A percentile compares a stretch with the other conserved stretches of the same genome.
phyloP scores from a whole-genome alignment of 2,329 filamentous ascomycete species.

The Alternaria atra region DNA sequence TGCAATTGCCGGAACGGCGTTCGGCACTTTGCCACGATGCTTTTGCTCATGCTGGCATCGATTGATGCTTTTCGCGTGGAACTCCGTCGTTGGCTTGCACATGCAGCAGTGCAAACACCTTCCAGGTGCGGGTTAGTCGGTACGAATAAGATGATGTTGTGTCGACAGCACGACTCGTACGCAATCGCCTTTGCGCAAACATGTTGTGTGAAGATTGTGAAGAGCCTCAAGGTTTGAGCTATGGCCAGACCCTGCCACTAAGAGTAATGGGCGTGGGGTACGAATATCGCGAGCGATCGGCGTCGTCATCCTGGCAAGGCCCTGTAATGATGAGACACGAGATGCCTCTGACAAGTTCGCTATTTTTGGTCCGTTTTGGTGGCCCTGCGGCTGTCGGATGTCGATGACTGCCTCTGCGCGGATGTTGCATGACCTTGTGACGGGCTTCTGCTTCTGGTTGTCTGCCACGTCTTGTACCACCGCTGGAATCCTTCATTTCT shows the following conservation, averaged over 20 bases:
- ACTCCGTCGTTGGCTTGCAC: neutral
- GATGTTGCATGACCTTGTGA: conserved; percentile 43
- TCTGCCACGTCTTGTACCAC: conserved; percentile 48
- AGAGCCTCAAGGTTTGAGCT: conserved; percentile 30
- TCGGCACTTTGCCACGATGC: conserved; percentile 23
- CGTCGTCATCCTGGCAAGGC: conserved; percentile 18
- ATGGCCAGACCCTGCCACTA: conserved; percentile 29
- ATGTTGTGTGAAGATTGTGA: conserved; percentile 16
- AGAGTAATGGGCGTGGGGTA: conserved; percentile 37
- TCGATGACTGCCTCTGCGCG: conserved; percentile 30
- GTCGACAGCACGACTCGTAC: conserved; percentile 6
- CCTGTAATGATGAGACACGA: conserved; percentile 22
- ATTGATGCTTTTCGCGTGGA: neutral
- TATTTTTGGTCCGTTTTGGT: conserved; percentile 9
- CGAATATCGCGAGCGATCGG: conserved; percentile 13
- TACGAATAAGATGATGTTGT: conserved; percentile 1
- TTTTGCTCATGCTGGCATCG: conserved; percentile 5
- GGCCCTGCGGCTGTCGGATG: conserved; percentile 14
- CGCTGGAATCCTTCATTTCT: conserved; percentile 24
- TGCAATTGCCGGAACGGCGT: conserved; percentile 32
- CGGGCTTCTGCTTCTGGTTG: conserved; percentile 20
- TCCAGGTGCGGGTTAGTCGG: neutral
- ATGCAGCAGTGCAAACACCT: conserved; percentile 6
- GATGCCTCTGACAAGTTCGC: conserved; percentile 6
- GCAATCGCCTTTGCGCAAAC: conserved; percentile 1